Base-by-base conservation (phyloP, 2,329 filamentous ascomycete genomes). In the Rhynchosporium agropyri region DNA sequence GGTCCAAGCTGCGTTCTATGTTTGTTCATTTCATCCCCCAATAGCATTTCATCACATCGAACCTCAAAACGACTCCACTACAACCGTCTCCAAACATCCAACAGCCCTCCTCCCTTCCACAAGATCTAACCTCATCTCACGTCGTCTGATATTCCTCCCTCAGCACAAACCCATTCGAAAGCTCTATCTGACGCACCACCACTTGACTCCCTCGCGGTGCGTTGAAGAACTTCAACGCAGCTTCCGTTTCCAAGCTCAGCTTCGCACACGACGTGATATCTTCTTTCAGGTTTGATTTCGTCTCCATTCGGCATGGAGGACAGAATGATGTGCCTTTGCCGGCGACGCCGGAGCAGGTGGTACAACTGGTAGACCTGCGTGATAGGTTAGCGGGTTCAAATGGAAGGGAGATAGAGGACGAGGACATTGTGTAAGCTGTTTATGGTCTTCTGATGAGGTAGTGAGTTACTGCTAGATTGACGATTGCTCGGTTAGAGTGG, bases 271-370 rank as follows among this genome's bases (percentile, higher is more conserved):
- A 49, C 1, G 46, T 26, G 8, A 26, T 49, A 26, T 49, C 28
- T 49, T 26, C 46, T 29, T 49, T 49, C 26, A 49, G 46, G 10
- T 49, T 26, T 29, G 26, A 20, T 10, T 49, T 49, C 46, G 26
- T 49, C 9, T 49, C 28, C 28, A 29, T 26, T 15, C 26, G 46
- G 46, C 46, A 49, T 1, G 28, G 46, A 29, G 46, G 46, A 31
- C 46, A 49, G 46, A 29, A 49, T 29, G 46, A 31, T 49, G 46
- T 49, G 46, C 46, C 26, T 49, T 49, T 49, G 26, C 7, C 46
- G 10, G 46, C 26, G 28, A 31, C 4, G 26, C 46, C 46, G 46
- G 46, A 49, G 28, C 46, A 49, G 46, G 46, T 49, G 8, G 26
- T 8, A 31, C 46, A 49, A 10, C 28, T 49, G 46, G 46, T 49